Base-by-base conservation (phyloP, 768 basidiomycete species). In the Xerocomellus amylosporus region DNA sequence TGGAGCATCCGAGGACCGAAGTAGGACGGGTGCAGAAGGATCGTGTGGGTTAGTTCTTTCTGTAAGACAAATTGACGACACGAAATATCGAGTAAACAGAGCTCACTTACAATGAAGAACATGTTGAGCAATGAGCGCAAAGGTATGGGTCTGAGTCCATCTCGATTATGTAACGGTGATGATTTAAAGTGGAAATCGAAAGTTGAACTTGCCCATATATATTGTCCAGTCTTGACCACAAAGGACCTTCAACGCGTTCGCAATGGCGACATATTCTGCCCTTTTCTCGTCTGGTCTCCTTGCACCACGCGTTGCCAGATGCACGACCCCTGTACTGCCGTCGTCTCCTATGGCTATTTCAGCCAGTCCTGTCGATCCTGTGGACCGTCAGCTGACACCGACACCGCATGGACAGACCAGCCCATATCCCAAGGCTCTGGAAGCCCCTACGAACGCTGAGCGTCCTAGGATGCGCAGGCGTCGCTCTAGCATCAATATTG, bases 1-100 rank as follows among this genome's bases (percentile, higher is more conserved):
- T 90, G 88, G 55, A 92, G 84, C 85, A 98, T 94, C 59, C 91
- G 88, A 10, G 96, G 92, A 8, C 95, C 95, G 69, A 99, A 99
- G 73, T 97, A 99, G 17, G 96, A 98, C 24, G 97, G 97, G 69
- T 98, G 96, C 24, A 99, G 82, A 36, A 95, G 85, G 68, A 98
- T 97, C 5, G 94, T 96, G 70, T 98, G 94, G n/a, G 90, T 91
- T 9, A 99, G 82, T 70, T 95, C 90, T 82, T 97, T 96, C 96
- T 98, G 51, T 26, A 38, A 31, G 5, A 1, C 15, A 52, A 48
- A 33, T 58, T 46, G 31, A 56, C 30, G 51, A 49, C 43, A 31
- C 43, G 19, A 44, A 22, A 58, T 7, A 31, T 13, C n/a, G 14
- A 33, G 46, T 30, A 30, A 47, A 42, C 22, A 22, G 17, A 45